A percentile compares a stretch with the other conserved stretches of the same genome.
These are phyloP conservation scores for Isatis tinctoria DNA, from an alignment of 345 rosid species.

Conservation along the genomic window DNA sequence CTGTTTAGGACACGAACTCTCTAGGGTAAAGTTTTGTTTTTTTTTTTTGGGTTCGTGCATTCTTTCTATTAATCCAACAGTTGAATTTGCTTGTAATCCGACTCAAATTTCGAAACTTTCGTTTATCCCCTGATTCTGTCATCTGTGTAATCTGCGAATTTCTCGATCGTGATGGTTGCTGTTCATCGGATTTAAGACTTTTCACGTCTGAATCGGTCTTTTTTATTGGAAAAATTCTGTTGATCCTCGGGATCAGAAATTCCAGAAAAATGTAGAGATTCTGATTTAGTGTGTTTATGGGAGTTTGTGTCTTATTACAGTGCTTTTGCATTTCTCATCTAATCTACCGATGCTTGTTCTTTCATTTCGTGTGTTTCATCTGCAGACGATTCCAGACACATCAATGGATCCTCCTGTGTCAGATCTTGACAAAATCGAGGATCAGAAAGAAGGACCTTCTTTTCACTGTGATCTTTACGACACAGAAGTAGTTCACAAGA, in stretches of 20 bases:
- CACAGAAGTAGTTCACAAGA: conserved; percentile 53
- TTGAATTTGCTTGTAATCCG: conserved; percentile 8
- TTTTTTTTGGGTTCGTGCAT: not conserved
- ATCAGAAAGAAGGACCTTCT: conserved; percentile 49
- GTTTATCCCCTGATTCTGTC: not conserved
- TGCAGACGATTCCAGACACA: not conserved
- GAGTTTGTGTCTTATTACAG: not conserved
- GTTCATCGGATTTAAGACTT: not conserved
- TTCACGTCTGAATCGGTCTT: not conserved
- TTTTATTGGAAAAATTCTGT: not conserved
- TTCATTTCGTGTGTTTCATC: not conserved
- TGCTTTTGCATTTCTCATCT: not conserved
- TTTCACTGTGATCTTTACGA: conserved; percentile 67
- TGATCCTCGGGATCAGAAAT: not conserved
- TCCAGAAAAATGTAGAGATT: not conserved
- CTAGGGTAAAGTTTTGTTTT: not conserved
- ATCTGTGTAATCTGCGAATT: not conserved
- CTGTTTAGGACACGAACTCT: conserved; percentile 11
- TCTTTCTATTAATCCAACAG: conserved; percentile 15
- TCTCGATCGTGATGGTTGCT: not conserved
- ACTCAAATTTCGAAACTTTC: not conserved
- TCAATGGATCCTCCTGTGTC: conserved; percentile 45
- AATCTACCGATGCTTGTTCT: not conserved
- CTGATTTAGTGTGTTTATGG: not conserved
- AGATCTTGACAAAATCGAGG: conserved; percentile 53